These are phyloP conservation scores for Barnettozyma californica DNA, from an alignment of 805 yeast genomes.

Conservation along the genomic window DNA sequence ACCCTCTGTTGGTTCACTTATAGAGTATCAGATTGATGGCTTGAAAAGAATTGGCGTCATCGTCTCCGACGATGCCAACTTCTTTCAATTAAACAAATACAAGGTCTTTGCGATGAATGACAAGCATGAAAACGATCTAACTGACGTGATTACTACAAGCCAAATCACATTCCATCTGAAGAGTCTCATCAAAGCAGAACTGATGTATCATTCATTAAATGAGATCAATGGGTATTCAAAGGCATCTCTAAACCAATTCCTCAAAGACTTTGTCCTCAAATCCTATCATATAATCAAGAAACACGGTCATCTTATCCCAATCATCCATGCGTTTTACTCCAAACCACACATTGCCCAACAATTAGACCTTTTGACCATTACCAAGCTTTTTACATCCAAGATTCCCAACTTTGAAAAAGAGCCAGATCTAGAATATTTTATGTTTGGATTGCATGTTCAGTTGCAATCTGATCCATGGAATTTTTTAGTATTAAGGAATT, in stretches of 20 bases:
- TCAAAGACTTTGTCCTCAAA: conserved; percentile 3
- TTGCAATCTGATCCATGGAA: conserved; percentile 10
- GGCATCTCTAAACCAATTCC: background rate
- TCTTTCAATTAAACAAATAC: conserved; percentile 8
- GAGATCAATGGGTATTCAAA: conserved; percentile 1
- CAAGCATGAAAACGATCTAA: background rate
- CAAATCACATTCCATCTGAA: conserved; percentile 6
- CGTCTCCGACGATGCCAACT: conserved; percentile 7
- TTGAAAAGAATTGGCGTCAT: conserved; percentile 6
- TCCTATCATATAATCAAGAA: conserved; percentile 1
- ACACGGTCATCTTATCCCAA: conserved; percentile 4
- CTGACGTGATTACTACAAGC: conserved; percentile 3
- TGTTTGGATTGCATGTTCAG: conserved; percentile 9
- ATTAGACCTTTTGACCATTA: conserved; percentile 4
- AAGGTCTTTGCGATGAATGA: conserved; percentile 5
- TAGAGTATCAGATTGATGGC: conserved; percentile 5
- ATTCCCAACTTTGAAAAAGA: background rate
- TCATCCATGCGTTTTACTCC: conserved; percentile 10
- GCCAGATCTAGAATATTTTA: conserved; percentile 1
- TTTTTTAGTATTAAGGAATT: conserved; percentile 1
- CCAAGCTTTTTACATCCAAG: conserved; percentile 4
- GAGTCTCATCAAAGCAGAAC: conserved; percentile 3
- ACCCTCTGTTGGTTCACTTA: conserved; percentile 9
- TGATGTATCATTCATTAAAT: conserved; percentile 4
- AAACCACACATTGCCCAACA: conserved; percentile 1